These are phyloP conservation scores for Psilocybe sp. DNA, from an alignment of 768 basidiomycete species.

Conservation along the genomic window DNA sequence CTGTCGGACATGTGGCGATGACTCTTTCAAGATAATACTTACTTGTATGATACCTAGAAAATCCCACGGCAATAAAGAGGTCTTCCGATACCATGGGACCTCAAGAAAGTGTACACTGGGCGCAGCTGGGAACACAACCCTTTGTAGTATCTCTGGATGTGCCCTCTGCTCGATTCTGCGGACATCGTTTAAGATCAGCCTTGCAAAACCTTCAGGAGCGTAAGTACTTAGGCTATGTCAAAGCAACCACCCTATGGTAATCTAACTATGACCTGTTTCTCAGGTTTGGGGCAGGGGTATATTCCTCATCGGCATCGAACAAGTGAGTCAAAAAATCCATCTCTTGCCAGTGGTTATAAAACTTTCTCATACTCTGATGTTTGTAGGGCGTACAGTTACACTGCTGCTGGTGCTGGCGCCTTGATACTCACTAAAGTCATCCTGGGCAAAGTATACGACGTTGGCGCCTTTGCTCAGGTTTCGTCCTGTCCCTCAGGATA, in stretches of 20 bases:
- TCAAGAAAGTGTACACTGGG: constrained; percentile 24
- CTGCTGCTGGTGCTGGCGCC: constrained; percentile 16
- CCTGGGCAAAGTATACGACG: constrained; percentile 21
- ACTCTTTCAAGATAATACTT: not conserved
- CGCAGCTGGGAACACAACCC: constrained; percentile 14
- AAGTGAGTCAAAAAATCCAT: constrained; percentile 17
- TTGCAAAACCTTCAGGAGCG: constrained; percentile 26
- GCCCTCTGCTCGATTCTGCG: constrained; percentile 25
- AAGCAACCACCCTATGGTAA: not conserved
- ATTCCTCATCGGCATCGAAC: constrained; percentile 27
- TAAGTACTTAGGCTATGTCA: constrained; percentile 13
- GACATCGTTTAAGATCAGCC: constrained; percentile 29
- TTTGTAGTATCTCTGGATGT: constrained; percentile 22
- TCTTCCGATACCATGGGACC: constrained; percentile 31
- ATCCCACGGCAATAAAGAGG: constrained; percentile 21
- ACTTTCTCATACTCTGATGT: not conserved
- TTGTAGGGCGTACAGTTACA: constrained; percentile 22
- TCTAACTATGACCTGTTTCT: not conserved
- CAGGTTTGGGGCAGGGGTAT: constrained; percentile 28
- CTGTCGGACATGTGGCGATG: no score
- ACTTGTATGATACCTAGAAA: constrained; percentile 9
- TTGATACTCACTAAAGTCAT: constrained; percentile 28
- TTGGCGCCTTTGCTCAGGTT: constrained; percentile 19
- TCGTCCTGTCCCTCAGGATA: constrained; percentile 23
- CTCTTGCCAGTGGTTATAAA: not conserved